Percentiles rank a stretch among this genome's conserved stretches.
phyloP scores from a whole-genome alignment of 2,329 filamentous ascomycete species.

The Talaromyces rugulosus region DNA sequence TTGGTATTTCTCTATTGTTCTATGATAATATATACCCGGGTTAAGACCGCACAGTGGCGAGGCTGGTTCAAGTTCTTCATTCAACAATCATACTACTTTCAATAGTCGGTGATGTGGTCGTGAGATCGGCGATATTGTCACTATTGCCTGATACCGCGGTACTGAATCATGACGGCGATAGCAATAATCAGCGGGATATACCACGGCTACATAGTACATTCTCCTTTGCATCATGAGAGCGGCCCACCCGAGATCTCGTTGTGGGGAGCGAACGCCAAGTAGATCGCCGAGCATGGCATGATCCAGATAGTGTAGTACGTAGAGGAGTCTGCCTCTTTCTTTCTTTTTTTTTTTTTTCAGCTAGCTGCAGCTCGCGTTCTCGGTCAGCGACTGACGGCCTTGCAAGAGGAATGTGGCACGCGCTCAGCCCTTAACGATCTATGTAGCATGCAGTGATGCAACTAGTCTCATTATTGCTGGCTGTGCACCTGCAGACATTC shows the following conservation, averaged over 20 bases:
- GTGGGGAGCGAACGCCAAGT: neutral
- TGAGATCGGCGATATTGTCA: neutral
- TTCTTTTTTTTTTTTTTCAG: no score
- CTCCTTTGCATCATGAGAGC: neutral
- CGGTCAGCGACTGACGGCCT: neutral
- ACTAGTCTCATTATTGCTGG: no score
- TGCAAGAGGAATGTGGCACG: neutral
- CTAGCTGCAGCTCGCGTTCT: neutral
- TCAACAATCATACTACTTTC: neutral
- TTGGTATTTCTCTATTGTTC: no score
- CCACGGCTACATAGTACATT: neutral
- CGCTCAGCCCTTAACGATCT: no score
- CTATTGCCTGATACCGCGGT: no score
- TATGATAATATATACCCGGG: no score
- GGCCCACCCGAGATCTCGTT: neutral
- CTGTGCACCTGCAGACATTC: neutral
- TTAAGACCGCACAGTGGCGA: neutral
- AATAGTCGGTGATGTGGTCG: neutral
- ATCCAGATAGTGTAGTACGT: neutral
- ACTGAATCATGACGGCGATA: neutral
- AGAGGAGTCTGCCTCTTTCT: no score
- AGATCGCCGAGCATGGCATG: neutral
- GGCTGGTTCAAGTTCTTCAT: neutral
- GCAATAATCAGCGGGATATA: neutral
- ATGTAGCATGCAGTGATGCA: no score